A percentile compares a stretch with the other conserved stretches of the same genome.
Conservation (phyloP, 2,329 filamentous ascomycete species). For the Blumeriella jaapii region DNA sequence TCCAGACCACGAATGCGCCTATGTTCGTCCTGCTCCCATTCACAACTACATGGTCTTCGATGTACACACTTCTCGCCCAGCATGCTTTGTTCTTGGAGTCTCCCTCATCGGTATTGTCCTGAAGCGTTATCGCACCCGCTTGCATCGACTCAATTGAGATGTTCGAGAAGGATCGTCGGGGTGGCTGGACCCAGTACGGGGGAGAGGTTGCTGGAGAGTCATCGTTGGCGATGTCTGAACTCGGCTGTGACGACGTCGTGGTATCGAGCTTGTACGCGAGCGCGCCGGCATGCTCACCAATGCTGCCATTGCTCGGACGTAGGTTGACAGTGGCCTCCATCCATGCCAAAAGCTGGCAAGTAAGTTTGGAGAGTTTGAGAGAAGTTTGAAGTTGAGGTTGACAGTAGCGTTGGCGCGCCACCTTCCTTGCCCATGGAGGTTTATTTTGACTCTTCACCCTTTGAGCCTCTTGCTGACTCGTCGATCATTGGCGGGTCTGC, state of each 20-base stretch:
- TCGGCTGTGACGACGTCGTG: slow-evolving; percentile 5
- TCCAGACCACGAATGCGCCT: slow-evolving; percentile 95
- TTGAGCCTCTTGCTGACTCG: no score
- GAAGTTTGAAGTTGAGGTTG: slow-evolving; percentile 3
- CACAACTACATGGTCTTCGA: slow-evolving; percentile 45
- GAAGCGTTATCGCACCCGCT: slow-evolving; percentile 45
- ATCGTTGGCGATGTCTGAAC: slow-evolving; percentile 8
- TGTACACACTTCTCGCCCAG: slow-evolving; percentile 52
- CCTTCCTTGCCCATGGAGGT: no score
- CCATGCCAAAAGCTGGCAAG: slow-evolving; percentile 10
- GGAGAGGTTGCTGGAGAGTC: slow-evolving; percentile 22
- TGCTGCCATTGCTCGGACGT: slow-evolving; percentile 9
- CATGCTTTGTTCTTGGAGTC: slow-evolving; percentile 43
- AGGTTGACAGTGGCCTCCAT: slow-evolving; percentile 7
- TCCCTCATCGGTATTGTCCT: slow-evolving; percentile 42
- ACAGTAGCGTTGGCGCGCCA: no score
- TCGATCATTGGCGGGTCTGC: no score
- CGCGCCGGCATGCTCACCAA: slow-evolving; percentile 4
- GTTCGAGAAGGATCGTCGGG: slow-evolving; percentile 29
- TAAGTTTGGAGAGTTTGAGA: no score
- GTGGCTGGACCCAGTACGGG: slow-evolving; percentile 31
- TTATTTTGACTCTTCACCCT: slow-evolving; percentile 17
- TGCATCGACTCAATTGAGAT: slow-evolving; percentile 38
- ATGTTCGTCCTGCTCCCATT: slow-evolving; percentile 25
- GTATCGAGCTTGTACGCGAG: slow-evolving; percentile 6